Evolutionary conservation across 2,329 filamentous ascomycete genomes (phyloP), one percentile per base, ranked within the genome.

Genomic region (Xylariaceae sp.): DNA sequence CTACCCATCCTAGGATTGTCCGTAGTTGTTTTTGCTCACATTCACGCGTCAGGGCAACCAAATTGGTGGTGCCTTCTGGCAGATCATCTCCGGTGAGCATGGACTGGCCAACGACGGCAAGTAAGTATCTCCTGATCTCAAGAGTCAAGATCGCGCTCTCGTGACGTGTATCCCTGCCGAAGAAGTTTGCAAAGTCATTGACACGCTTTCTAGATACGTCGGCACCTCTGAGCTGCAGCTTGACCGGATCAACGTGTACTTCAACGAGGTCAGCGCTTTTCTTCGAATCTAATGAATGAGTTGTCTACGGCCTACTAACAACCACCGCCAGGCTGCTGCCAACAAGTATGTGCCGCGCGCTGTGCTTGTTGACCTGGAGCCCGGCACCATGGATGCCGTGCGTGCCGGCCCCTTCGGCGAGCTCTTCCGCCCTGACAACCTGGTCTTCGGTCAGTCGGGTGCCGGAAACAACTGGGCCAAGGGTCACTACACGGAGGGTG

Each of bases 391-490:
- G 93, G 94, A 99, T 73, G 94, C 94, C 71, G 93, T 99, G 82
- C 93, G 93, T 77, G 90, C 93, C 72, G 93, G 94, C 78, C 94
- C 94, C 69, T 97, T 97, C 77, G 94, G 94, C 72, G 90, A 97
- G 83, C 92, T 99, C 70, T 97, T 99, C 92, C 92, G 94, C 68
- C 94, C 94, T 76, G 94, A 99, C 84, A 99, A 97, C 89, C 97
- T 97, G 81, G 92, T 97, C 76, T 97, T 97, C 79, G 94, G 94
- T 72, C 94, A 97, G 84, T 97, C 94, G 72, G 93, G 94, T 86
- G 94, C 94, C 78, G 94, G 94, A 82, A 99, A 99, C 91, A 97
- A 97, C 88, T 99, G 94, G 94, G 94, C 94, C 80, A 99, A 97
- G 88, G 94, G 94, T 82, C 94, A 99, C 79, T 99, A 99, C 87